Percentiles rank a stretch among this genome's conserved stretches.
phyloP scores from a whole-genome alignment of 129 eudicot species.

The Artemisia annua region DNA sequence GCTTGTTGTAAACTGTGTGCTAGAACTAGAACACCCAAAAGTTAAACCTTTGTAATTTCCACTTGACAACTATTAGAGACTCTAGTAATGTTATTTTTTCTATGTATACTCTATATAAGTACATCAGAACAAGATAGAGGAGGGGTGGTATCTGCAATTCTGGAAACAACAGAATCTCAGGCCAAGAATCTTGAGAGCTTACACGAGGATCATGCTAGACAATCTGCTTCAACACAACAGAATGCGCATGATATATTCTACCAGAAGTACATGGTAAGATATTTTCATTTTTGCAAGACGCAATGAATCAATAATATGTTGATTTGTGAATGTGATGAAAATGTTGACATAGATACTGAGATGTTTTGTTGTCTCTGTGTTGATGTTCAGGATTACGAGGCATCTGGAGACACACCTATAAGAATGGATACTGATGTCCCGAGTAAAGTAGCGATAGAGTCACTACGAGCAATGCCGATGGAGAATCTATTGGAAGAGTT shows the following conservation, averaged over 20 bases:
- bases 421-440: conserved; percentile 79
- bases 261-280: conserved; percentile 32
- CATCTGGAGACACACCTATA: conserved; percentile 71
- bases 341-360: neutral
- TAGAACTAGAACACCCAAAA: too few species aligned
- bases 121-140: conserved; percentile 28
- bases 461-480: conserved; percentile 80
- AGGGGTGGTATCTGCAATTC: neutral
- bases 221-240: conserved; percentile 26
- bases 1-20: too few species aligned
- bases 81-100: too few species aligned
- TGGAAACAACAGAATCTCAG: conserved; percentile 26
- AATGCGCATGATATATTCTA: conserved; percentile 31
- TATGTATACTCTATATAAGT: neutral
- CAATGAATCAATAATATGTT: neutral
- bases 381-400: conserved; percentile 71
- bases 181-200: conserved; percentile 21
- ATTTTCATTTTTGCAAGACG: too few species aligned
- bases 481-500: conserved; percentile 77
- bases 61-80: too few species aligned
- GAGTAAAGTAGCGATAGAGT: conserved; percentile 65
- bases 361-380: neutral
- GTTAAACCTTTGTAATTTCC: too few species aligned
- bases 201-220: conserved; percentile 21
- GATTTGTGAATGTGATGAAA: neutral